Percentiles rank a stretch among this genome's conserved stretches.
Conservation (phyloP, 1,284 basidiomycete genomes). For the Nidula niveotomentosa region DNA sequence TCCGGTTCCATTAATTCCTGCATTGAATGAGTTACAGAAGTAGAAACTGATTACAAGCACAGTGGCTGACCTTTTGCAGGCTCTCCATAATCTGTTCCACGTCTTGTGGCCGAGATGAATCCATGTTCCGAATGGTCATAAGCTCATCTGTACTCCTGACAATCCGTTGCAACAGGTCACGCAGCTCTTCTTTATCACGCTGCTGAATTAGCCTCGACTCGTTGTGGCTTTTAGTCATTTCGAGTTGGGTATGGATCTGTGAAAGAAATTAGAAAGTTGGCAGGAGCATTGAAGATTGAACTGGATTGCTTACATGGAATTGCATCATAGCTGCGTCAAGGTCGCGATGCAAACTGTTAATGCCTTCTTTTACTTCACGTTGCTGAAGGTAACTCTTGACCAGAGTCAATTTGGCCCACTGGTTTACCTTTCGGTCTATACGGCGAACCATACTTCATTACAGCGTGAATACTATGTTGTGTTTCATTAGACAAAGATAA, state of each 20-base stretch:
- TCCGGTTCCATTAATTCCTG: conserved; percentile 36
- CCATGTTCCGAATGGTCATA: conserved; percentile 22
- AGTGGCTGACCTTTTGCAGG: conserved; percentile 33
- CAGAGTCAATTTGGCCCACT: conserved; percentile 35
- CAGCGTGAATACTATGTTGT: too few species aligned
- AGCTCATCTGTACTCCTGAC: conserved; percentile 31
- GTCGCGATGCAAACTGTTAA: conserved; percentile 35
- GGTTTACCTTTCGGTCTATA: conserved; percentile 29
- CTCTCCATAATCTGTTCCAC: conserved; percentile 37
- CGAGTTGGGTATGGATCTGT: conserved; percentile 28
- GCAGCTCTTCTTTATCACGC: conserved; percentile 35
- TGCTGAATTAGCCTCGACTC: conserved; percentile 24
- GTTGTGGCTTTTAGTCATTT: conserved; percentile 21
- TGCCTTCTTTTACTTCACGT: conserved; percentile 36
- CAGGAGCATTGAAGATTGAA: background rate
- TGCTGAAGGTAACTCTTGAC: conserved; percentile 36
- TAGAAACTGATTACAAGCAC: background rate
- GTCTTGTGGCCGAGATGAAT: conserved; percentile 21
- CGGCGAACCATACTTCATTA: conserved; percentile 26
- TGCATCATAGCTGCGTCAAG: conserved; percentile 32
- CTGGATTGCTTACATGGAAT: conserved; percentile 27
- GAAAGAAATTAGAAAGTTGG: background rate
- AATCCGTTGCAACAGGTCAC: conserved; percentile 32
- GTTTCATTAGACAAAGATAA: background rate
- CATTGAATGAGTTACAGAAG: conserved; percentile 2